These are phyloP conservation scores for Ogataea allantospora DNA, from an alignment of 805 yeast genomes.

Conservation along the genomic window DNA sequence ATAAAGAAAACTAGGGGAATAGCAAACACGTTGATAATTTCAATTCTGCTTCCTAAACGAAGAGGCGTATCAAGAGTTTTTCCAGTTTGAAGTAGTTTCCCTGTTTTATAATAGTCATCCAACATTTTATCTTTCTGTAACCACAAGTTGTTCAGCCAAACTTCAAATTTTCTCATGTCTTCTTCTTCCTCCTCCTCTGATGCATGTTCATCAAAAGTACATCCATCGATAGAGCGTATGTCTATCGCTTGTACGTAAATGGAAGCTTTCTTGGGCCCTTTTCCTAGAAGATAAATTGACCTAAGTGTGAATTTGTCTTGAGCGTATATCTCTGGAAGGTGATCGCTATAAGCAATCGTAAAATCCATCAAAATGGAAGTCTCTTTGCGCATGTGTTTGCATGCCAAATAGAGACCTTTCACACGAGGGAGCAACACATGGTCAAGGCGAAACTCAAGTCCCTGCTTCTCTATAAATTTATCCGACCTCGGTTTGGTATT, in stretches of 20 bases:
- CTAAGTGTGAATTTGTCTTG: slow-evolving; percentile 72
- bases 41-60: slow-evolving; percentile 23
- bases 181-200: slow-evolving; percentile 40
- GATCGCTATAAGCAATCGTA: slow-evolving; percentile 80
- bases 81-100: slow-evolving; percentile 42
- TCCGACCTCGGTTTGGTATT: slow-evolving; percentile 60
- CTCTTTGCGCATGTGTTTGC: slow-evolving; percentile 53
- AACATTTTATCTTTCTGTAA: slow-evolving; percentile 69
- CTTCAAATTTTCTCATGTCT: slow-evolving; percentile 50
- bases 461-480: slow-evolving; percentile 53
- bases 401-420: slow-evolving; percentile 71
- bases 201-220: slow-evolving; percentile 41
- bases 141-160: slow-evolving; percentile 80
- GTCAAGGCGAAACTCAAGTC: slow-evolving; percentile 43
- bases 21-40: slow-evolving; percentile 27
- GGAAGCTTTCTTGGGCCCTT: slow-evolving; percentile 65
- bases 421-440: slow-evolving; percentile 80
- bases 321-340: slow-evolving; percentile 60
- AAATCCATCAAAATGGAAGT: slow-evolving; percentile 70
- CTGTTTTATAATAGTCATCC: slow-evolving; percentile 56
- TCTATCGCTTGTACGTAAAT: slow-evolving; percentile 61
- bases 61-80: slow-evolving; percentile 22
- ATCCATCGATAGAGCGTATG: slow-evolving; percentile 35
- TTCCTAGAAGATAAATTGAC: slow-evolving; percentile 63
- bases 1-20: slow-evolving; percentile 22